Evolutionary conservation across 805 yeast species (phyloP), one percentile per base, ranked within the genome.

Genomic region (Sugiyamaella mastotermitis): DNA sequence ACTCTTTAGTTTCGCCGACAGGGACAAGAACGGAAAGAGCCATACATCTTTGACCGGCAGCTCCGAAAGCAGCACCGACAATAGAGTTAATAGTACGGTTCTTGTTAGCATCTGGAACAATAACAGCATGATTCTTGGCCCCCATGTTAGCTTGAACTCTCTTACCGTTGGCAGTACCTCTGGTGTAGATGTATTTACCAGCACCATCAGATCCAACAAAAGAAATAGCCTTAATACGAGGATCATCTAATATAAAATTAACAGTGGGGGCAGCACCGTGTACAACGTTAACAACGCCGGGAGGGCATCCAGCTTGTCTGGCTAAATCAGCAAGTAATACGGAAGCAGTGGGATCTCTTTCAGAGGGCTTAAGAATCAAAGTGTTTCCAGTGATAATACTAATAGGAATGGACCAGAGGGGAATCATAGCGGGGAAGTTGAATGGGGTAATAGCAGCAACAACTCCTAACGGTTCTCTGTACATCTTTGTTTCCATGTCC

Each of bases 31-130:
- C 82, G 15, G 83, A 77, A 37, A 82, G 76, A 8, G 85, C 83
- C 83, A 81, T 77, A 63, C 88, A 81, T 56, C 87, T 75, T 68
- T 81, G 88, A 45, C 88, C 88, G 13, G 88, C 87, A 36, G 88
- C 86, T 21, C 87, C 86, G 58, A 81, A 81, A 17, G 85, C 83
- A 37, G 88, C 86, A 35, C 85, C 82, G 42, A 69, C 77, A 33
- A 80, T 64, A 38, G 83, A 79, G 54, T 75, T 77, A 49, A 81
- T 63, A 35, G 83, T 72, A 45, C 74, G 75, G 45, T 64, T 60
- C 58, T 76, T 73, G 61, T 78, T 74, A 32, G 86, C 85, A 52
- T 81, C 88, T 13, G 86, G 85, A 46, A 78, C 65, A n/a, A 81
- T 75, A 39, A 81, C 71, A 53, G 81, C 72, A 60, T 81, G 88